Conservation (phyloP, 1,139 yeast species). For the Geotrichum aggregatum region DNA sequence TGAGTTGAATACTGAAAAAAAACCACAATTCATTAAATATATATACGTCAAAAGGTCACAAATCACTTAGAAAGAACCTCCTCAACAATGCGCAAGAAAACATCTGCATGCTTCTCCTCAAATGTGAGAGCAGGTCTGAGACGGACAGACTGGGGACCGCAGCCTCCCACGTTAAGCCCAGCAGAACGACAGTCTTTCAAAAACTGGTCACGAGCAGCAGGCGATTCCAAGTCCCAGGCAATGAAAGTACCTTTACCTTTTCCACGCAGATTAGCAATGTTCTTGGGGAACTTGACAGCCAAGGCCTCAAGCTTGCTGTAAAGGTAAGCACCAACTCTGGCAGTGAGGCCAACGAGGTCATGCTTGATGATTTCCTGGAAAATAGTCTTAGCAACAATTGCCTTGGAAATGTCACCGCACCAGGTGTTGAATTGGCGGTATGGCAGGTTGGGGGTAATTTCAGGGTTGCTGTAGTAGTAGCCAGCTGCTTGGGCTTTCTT, state of each 20-base stretch:
- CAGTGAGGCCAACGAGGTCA: slow-evolving; percentile 53
- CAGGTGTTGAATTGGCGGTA: slow-evolving; percentile 87
- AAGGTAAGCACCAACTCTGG: slow-evolving; percentile 60
- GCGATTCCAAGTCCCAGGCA: slow-evolving; percentile 66
- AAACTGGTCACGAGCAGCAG: slow-evolving; percentile 56
- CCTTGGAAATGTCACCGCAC: slow-evolving; percentile 86
- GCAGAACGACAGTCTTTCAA: slow-evolving; percentile 51
- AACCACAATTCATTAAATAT: no score
- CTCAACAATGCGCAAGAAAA: slow-evolving; percentile 45
- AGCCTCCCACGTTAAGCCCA: slow-evolving; percentile 78
- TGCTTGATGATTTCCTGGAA: slow-evolving; percentile 59
- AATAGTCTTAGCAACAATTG: slow-evolving; percentile 67
- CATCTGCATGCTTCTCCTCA: slow-evolving; percentile 71
- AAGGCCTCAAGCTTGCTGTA: slow-evolving; percentile 50
- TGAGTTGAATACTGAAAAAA: no score
- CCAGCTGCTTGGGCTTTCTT: slow-evolving; percentile 87
- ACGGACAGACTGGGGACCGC: slow-evolving; percentile 70
- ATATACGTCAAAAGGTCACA: background rate
- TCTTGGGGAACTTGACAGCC: slow-evolving; percentile 50
- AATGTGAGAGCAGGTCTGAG: slow-evolving; percentile 73
- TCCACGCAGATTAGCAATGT: slow-evolving; percentile 62
- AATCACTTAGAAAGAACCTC: slow-evolving; percentile 25
- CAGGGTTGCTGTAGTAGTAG: slow-evolving; percentile 68
- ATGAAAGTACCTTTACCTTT: slow-evolving; percentile 70
- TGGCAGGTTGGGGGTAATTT: slow-evolving; percentile 63